Conservation (phyloP, 2,329 filamentous ascomycete species). For the Cordyceps fumosorosea region DNA sequence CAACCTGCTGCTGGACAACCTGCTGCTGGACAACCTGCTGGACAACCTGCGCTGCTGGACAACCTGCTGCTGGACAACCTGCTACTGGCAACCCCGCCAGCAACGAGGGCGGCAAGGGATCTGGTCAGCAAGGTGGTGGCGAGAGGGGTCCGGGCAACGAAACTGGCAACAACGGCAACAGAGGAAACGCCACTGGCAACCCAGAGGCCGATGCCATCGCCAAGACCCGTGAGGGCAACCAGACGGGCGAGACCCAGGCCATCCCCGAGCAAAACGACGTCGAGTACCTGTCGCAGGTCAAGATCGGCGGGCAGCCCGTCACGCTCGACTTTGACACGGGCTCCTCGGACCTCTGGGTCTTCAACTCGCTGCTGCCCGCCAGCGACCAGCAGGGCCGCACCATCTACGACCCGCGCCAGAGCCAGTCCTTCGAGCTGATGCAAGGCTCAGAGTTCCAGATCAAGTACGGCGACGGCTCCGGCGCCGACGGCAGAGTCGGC, state of each 20-base stretch:
- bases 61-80: too few relatives aligned
- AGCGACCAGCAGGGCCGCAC: constrained; percentile 41
- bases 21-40: too few relatives aligned
- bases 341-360: constrained; percentile 69
- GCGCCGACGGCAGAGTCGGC: constrained; percentile 57
- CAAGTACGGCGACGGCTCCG: constrained; percentile 62
- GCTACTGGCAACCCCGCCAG: too few relatives aligned
- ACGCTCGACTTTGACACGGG: constrained; percentile 72
- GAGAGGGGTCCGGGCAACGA: background rate
- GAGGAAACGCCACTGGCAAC: constrained; percentile 1
- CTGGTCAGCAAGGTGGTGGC: background rate
- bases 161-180: constrained; percentile 4
- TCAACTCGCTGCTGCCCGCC: constrained; percentile 52
- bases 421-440: constrained; percentile 27
- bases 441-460: constrained; percentile 52
- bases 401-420: constrained; percentile 32
- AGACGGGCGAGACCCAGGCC: constrained; percentile 51
- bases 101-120: background rate
- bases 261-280: constrained; percentile 56
- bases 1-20: too few relatives aligned
- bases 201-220: background rate
- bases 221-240: background rate
- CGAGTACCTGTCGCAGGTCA: constrained; percentile 62
- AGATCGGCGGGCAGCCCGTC: constrained; percentile 61
- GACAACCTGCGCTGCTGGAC: too few relatives aligned